phyloP scores from a whole-genome alignment of 2,329 filamentous ascomycete species.

The Calonectria pauciramosa region DNA sequence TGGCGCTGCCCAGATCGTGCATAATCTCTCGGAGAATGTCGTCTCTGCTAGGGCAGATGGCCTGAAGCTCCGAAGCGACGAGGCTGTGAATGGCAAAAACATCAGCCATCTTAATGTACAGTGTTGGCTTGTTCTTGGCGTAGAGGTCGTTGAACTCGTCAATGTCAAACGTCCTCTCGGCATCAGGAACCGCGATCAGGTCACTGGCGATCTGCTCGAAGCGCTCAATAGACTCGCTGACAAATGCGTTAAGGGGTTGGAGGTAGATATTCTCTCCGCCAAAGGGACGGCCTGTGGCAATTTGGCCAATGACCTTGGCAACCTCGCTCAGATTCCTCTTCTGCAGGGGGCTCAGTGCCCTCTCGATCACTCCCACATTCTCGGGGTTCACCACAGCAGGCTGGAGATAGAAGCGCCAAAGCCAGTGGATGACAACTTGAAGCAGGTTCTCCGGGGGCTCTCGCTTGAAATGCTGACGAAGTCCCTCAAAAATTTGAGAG shows the following conservation, averaged over 20 bases:
- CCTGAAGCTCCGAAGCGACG: slow-evolving; percentile 82
- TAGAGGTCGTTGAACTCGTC: slow-evolving; percentile 99
- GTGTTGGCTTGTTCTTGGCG: slow-evolving; percentile 92
- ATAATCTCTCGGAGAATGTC: slow-evolving; percentile 93
- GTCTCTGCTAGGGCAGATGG: slow-evolving; percentile 84
- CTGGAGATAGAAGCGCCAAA: slow-evolving; percentile 95
- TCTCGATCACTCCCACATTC: slow-evolving; percentile 92
- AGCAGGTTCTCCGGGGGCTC: slow-evolving; percentile 84
- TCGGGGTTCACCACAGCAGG: slow-evolving; percentile 92
- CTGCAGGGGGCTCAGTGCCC: slow-evolving; percentile 88
- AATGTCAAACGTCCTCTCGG: slow-evolving; percentile 95
- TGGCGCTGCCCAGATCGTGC: slow-evolving; percentile 93
- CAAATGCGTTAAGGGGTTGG: slow-evolving; percentile 92
- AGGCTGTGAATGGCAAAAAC: slow-evolving; percentile 97
- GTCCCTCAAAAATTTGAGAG: slow-evolving; percentile 84
- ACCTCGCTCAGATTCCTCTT: slow-evolving; percentile 94
- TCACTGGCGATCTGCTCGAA: slow-evolving; percentile 81
- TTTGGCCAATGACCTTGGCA: slow-evolving; percentile 90
- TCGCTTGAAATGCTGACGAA: slow-evolving; percentile 82
- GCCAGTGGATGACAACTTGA: slow-evolving; percentile 89
- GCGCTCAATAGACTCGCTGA: slow-evolving; percentile 86
- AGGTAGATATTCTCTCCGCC: slow-evolving; percentile 96
- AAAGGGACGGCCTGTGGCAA: slow-evolving; percentile 89
- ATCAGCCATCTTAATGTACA: slow-evolving; percentile 99
- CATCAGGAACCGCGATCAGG: slow-evolving; percentile 86